Evolutionary conservation across 1,139 yeast species (phyloP).

Genomic region (Yarrowia galli): DNA sequence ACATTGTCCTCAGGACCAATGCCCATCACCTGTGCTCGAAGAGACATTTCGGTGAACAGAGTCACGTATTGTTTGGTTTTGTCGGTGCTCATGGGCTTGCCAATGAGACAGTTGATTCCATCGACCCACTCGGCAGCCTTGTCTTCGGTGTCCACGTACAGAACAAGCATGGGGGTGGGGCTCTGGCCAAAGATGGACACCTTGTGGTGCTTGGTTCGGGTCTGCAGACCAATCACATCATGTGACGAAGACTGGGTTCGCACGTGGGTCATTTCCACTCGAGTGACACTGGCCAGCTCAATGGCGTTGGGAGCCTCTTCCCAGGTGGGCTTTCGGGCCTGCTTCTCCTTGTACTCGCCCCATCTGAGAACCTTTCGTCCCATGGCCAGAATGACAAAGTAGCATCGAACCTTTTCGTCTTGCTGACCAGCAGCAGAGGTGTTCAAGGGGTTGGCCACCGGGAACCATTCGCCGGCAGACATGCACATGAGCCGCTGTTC

Average conservation of each 20-base stretch:
- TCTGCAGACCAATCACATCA: slow-evolving; percentile 45
- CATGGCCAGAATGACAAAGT: slow-evolving; percentile 73
- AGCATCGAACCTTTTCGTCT: slow-evolving; percentile 49
- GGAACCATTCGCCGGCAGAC: slow-evolving; percentile 87
- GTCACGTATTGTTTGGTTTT: slow-evolving; percentile 68
- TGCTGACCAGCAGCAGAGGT: slow-evolving; percentile 42
- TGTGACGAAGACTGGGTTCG: slow-evolving; percentile 42
- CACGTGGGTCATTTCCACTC: slow-evolving; percentile 45
- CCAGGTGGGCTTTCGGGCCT: slow-evolving; percentile 61
- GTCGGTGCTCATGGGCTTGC: slow-evolving; percentile 56
- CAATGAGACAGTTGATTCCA: slow-evolving; percentile 70
- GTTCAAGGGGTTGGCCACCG: slow-evolving; percentile 61
- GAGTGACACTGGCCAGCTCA: slow-evolving; percentile 45
- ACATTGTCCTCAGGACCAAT: slow-evolving; percentile 52
- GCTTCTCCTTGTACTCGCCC: slow-evolving; percentile 63
- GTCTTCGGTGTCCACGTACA: slow-evolving; percentile 76
- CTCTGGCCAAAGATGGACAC: slow-evolving; percentile 45
- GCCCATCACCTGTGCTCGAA: slow-evolving; percentile 69
- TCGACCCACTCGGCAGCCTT: slow-evolving; percentile 80
- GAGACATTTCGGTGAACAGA: slow-evolving; percentile 64
- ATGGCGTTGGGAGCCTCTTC: slow-evolving; percentile 53
- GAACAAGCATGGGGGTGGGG: slow-evolving; percentile 53
- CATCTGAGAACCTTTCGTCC: slow-evolving; percentile 68
- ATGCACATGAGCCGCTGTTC: slow-evolving; percentile 78
- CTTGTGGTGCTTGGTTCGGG: slow-evolving; percentile 47